Conservation (phyloP, 345 rosid species). For the Microcos paniculata region DNA sequence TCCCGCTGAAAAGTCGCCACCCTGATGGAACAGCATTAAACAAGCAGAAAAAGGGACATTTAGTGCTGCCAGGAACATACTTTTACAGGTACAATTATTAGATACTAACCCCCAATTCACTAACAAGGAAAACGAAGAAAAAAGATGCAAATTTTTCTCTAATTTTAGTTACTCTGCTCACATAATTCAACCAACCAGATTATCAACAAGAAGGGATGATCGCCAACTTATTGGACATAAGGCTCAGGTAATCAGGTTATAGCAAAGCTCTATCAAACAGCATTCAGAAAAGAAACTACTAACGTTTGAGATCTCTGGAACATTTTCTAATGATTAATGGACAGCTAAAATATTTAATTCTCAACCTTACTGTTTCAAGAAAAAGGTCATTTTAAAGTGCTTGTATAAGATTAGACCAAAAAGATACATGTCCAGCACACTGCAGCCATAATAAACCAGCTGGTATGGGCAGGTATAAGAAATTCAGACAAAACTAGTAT, state of each 20-base stretch:
- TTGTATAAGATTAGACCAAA: not conserved
- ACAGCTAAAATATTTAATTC: not conserved
- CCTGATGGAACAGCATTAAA: slow-evolving; percentile 48
- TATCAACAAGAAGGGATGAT: not conserved
- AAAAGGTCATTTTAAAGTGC: not conserved
- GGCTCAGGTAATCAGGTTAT: not conserved
- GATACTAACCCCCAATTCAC: not conserved
- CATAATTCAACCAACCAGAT: not conserved
- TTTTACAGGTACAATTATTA: not conserved
- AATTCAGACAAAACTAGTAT: not conserved
- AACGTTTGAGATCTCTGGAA: not conserved
- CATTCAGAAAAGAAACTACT: not conserved
- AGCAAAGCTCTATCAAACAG: not conserved
- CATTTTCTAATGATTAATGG: slow-evolving; percentile 1
- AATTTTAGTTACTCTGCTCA: not conserved
- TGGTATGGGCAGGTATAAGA: not conserved
- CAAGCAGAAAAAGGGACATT: not conserved
- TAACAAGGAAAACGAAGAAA: not conserved
- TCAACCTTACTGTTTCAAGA: not conserved
- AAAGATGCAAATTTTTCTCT: not conserved
- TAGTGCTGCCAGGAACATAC: not conserved
- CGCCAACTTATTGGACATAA: not conserved
- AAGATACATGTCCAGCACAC: not conserved
- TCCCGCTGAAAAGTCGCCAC: slow-evolving; percentile 91
- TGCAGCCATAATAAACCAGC: not conserved